Evolutionary conservation across 2,329 filamentous ascomycete genomes (phyloP).

Genomic region (Metarhizium brunneum): DNA sequence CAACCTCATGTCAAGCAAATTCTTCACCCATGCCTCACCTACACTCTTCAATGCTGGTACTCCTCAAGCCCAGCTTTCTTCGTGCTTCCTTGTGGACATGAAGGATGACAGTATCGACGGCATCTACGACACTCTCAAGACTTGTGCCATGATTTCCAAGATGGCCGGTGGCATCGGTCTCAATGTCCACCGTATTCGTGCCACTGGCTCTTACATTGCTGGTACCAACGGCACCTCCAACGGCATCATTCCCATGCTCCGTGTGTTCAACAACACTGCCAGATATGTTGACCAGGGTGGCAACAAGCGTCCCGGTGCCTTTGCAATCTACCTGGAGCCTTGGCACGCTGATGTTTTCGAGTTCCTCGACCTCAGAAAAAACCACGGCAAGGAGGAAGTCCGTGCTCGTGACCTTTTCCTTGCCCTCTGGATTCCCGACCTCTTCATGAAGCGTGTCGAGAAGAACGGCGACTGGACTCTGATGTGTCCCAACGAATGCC

Average conservation of each 20-base stretch:
- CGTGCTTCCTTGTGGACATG: slow-evolving; percentile 98
- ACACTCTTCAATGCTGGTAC: slow-evolving; percentile 98
- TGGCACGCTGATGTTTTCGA: slow-evolving; percentile 98
- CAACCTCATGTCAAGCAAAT: slow-evolving; percentile 97
- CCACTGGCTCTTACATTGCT: slow-evolving; percentile 95
- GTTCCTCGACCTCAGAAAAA: slow-evolving; percentile 97
- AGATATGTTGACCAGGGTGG: slow-evolving; percentile 98
- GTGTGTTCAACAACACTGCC: slow-evolving; percentile 98
- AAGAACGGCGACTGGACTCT: slow-evolving; percentile 95
- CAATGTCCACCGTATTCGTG: slow-evolving; percentile 92
- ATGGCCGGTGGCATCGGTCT: slow-evolving; percentile 96
- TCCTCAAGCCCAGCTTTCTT: slow-evolving; percentile 87
- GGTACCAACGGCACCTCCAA: slow-evolving; percentile 98
- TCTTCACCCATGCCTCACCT: slow-evolving; percentile 95
- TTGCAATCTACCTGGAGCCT: slow-evolving; percentile 97
- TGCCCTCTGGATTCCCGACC: slow-evolving; percentile 94
- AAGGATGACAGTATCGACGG: slow-evolving; percentile 99
- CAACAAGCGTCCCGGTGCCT: slow-evolving; percentile 97
- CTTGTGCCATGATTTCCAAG: slow-evolving; percentile 99
- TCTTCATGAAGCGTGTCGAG: slow-evolving; percentile 99
- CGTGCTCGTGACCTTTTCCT: slow-evolving; percentile 96
- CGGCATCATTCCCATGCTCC: slow-evolving; percentile 93
- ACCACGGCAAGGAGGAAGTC: slow-evolving; percentile 97
- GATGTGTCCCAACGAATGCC: slow-evolving; percentile 96
- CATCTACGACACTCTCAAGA: slow-evolving; percentile 98